These are phyloP conservation scores for Boletus reticuloceps DNA, from an alignment of 768 basidiomycete species.

Conservation along the genomic window DNA sequence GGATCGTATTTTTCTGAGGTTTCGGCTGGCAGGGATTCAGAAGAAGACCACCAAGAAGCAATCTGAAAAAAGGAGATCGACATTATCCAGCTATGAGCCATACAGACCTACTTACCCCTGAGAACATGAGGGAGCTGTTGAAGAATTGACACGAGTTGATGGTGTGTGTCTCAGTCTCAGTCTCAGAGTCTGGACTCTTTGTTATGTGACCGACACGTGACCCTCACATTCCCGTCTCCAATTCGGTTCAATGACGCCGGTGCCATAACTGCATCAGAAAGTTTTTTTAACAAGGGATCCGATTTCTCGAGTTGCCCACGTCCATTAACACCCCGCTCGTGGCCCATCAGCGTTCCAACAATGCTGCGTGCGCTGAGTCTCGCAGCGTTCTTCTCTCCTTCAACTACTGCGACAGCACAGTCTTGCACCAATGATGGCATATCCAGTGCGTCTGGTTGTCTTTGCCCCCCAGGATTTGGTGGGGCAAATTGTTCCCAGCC, in stretches of 20 bases:
- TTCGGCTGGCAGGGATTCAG: conserved; percentile 24
- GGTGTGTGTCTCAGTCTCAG: too few relatives aligned
- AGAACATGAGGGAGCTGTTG: conserved; percentile 41
- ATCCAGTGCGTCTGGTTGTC: conserved; percentile 40
- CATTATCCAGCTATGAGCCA: not conserved
- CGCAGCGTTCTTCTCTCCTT: conserved; percentile 11
- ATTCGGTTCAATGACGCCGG: too few relatives aligned
- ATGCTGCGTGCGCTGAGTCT: conserved; percentile 19
- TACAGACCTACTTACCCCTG: conserved; percentile 30
- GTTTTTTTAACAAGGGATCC: too few relatives aligned
- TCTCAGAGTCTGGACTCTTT: too few relatives aligned
- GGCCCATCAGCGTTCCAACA: not conserved
- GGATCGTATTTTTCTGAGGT: conserved; percentile 57
- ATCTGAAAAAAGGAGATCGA: conserved; percentile 34
- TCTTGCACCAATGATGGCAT: conserved; percentile 27
- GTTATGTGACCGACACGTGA: not conserved
- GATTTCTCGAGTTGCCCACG: not conserved
- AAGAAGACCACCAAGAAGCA: conserved; percentile 54
- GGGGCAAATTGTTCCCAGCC: conserved; percentile 66
- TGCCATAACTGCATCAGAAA: too few relatives aligned
- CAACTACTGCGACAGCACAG: conserved; percentile 15
- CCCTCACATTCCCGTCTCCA: too few relatives aligned
- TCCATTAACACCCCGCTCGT: not conserved
- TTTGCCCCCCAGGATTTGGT: conserved; percentile 82
- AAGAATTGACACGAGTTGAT: too few relatives aligned